Percentiles rank a stretch among this genome's conserved stretches.
Evolutionary conservation across 805 yeast genomes (phyloP).

Genomic region (Komagataella kurtzmanii): DNA sequence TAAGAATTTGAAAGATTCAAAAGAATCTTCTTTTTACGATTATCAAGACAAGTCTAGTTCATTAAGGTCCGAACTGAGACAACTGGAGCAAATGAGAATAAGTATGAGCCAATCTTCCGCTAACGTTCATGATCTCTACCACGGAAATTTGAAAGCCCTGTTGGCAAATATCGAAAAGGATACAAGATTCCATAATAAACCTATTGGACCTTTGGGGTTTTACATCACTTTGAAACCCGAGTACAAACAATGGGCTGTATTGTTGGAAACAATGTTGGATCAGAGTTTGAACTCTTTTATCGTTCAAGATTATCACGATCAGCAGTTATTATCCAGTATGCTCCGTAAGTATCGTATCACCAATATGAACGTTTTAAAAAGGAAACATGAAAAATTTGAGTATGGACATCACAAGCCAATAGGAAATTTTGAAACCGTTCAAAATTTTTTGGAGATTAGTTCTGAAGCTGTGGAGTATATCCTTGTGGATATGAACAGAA

Average conservation of each 20-base stretch:
- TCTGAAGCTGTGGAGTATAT: conserved; percentile 43
- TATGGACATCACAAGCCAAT: conserved; percentile 32
- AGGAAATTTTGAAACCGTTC: conserved; percentile 27
- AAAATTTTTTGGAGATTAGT: conserved; percentile 47
- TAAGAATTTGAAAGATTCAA: neutral
- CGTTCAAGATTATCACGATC: conserved; percentile 53
- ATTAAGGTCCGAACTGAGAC: conserved; percentile 9
- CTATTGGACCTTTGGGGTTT: conserved; percentile 76
- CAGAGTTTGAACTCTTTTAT: conserved; percentile 46
- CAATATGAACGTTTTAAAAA: conserved; percentile 27
- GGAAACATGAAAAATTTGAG: conserved; percentile 45
- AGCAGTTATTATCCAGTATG: conserved; percentile 23
- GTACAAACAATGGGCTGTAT: conserved; percentile 39
- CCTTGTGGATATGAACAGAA: conserved; percentile 45
- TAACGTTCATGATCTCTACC: neutral
- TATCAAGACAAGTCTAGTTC: conserved; percentile 4
- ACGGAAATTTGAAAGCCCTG: conserved; percentile 8
- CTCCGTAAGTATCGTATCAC: conserved; percentile 17
- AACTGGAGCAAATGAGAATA: conserved; percentile 14
- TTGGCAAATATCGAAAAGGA: conserved; percentile 26
- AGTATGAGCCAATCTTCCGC: conserved; percentile 14
- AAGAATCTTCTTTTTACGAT: neutral
- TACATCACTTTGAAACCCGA: conserved; percentile 41
- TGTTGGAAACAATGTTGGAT: conserved; percentile 44
- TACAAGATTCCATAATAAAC: conserved; percentile 28